phyloP scores from a whole-genome alignment of 495 filamentous ascomycete species.

The Chaetomidium leptoderma region DNA sequence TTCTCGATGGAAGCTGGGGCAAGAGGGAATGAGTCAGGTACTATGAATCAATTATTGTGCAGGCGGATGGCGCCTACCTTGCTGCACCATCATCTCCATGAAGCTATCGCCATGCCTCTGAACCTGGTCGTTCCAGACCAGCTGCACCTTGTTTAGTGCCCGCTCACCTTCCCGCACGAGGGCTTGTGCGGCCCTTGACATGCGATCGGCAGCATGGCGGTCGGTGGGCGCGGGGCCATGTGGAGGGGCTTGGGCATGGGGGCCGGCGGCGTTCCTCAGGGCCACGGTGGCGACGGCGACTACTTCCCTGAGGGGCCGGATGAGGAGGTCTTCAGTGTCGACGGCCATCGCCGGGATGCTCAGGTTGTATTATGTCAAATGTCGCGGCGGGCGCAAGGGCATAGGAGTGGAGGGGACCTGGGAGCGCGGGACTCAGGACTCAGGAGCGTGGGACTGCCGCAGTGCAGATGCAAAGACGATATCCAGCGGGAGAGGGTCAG shows the following conservation, averaged over 20 bases:
- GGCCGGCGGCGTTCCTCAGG: conserved; percentile 31
- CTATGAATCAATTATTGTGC: too few relatives aligned
- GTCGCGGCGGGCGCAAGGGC: neutral
- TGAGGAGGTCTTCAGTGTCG: conserved; percentile 36
- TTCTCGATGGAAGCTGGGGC: conserved; percentile 28
- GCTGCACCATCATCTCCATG: conserved; percentile 32
- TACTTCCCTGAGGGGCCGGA: conserved; percentile 38
- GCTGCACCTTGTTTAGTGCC: conserved; percentile 32
- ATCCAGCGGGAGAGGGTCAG: neutral
- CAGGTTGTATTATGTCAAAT: neutral
- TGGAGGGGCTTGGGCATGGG: conserved; percentile 18
- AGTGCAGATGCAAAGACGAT: neutral
- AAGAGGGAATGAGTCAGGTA: neutral
- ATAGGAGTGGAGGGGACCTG: neutral
- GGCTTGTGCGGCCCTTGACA: conserved; percentile 31
- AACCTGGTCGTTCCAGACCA: conserved; percentile 35
- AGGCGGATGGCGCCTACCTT: too few relatives aligned
- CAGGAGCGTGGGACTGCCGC: too few relatives aligned
- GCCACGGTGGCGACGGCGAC: conserved; percentile 33
- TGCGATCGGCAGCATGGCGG: conserved; percentile 17
- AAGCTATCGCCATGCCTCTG: conserved; percentile 36
- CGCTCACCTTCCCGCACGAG: conserved; percentile 36
- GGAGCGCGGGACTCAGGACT: too few relatives aligned
- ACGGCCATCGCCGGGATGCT: conserved; percentile 26
- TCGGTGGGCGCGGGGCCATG: conserved; percentile 18